Evolutionary conservation across 2,329 filamentous ascomycete genomes (phyloP), one percentile per base, ranked within the genome.

Genomic region (Talaromyces islandicus): DNA sequence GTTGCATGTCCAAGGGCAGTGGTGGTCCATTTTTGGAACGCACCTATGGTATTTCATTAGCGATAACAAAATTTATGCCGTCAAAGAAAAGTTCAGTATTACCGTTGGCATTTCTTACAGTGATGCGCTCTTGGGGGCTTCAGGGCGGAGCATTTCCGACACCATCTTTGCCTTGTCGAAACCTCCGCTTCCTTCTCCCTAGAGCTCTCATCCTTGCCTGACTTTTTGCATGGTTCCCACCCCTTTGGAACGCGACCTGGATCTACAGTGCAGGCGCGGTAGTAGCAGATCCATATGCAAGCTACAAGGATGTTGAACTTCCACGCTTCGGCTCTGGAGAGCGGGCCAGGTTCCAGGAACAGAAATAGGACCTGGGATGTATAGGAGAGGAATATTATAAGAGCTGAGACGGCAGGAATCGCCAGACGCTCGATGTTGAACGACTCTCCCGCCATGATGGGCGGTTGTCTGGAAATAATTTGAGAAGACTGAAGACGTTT

Each of bases 1-100:
- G 67, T 88, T 88, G 35, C 75, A 77, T 25, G 85, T 87, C 85
- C 85, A 88, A 7, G 85, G 84, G 68, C 85, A 88, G 69, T 88
- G 85, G 68, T 87, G 84, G 69, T 87, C 84, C 84, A 86, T 86
- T 70, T 85, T 86, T 0, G 83, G 83, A 55, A 87, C 81, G 65
- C 84, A 86, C 73, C 83, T 85, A 55, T 17, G 27, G 7, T 6
- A 41, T 7, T 17, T 32, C 11, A 38, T 57, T 25, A 57, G 43
- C 43, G 9, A 24, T 5, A 48, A n/a, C 12, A 0, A 48, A 1
- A 7, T 55, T 25, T n/a, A 7, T 52, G 11, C 24, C 21, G 12
- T 30, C 24, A 14, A 7, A 17, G 7, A 24, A 57, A 4, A n/a
- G 7, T 32, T n/a, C 12, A 46, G 30, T 7, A 54, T 7, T 25